These are phyloP conservation scores for Linnemannia exigua DNA, from an alignment of 192 early-diverging fungal species.

Conservation along the genomic window DNA sequence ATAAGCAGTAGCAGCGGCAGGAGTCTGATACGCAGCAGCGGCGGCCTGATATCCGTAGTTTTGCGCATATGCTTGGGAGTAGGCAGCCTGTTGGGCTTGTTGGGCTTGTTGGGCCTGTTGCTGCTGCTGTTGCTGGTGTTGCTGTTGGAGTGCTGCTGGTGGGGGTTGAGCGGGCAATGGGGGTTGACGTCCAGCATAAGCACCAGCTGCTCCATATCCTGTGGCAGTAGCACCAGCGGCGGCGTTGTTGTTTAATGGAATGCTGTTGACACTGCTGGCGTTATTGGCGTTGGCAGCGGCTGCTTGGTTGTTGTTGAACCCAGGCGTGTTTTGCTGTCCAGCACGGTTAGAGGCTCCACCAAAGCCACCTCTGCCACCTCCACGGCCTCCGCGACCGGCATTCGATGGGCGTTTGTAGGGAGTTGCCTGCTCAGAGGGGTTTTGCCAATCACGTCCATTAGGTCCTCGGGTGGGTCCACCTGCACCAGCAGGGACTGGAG, in stretches of 20 bases:
- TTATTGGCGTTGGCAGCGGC: not conserved
- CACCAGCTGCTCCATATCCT: constrained; percentile 21
- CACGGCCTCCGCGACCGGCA: constrained; percentile 36
- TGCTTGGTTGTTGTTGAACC: constrained; percentile 26
- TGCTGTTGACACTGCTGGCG: constrained; percentile 39
- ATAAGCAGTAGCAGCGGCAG: constrained; percentile 22
- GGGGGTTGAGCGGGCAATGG: constrained; percentile 44
- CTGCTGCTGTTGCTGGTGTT: constrained; percentile 39
- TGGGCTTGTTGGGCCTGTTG: constrained; percentile 35
- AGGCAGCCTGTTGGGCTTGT: constrained; percentile 21
- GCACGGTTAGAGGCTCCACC: constrained; percentile 20
- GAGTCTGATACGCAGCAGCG: constrained; percentile 12
- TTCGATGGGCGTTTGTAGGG: constrained; percentile 42
- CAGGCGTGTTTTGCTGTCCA: constrained; percentile 29
- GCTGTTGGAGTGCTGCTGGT: constrained; percentile 37
- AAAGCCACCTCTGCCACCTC: constrained; percentile 42
- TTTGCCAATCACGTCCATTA: constrained; percentile 36
- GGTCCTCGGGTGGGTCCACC: constrained; percentile 30
- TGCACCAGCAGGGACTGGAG: constrained; percentile 4
- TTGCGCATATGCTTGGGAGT: constrained; percentile 45
- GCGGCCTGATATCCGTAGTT: constrained; percentile 39
- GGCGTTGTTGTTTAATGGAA: constrained; percentile 36
- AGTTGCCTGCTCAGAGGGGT: constrained; percentile 15
- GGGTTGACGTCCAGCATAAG: constrained; percentile 38
- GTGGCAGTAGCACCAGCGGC: not conserved